A percentile compares a stretch with the other conserved stretches of the same genome.
Evolutionary conservation across 164 flowering plant species (phyloP).

Genomic region (Piper betle): DNA sequence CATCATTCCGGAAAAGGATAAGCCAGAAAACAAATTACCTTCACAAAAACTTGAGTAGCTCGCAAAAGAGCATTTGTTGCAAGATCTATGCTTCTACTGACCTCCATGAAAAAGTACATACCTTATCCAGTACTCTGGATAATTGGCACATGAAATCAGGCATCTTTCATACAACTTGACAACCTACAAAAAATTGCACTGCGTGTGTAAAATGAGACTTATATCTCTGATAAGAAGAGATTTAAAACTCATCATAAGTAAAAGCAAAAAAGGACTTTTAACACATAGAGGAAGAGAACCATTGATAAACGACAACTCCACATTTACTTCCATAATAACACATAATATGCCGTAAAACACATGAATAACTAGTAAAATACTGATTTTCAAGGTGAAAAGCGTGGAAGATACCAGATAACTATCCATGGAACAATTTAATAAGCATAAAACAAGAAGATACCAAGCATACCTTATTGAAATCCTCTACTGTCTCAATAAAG

Average conservation of each 20-base stretch:
- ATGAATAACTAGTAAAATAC: constrained; percentile 5
- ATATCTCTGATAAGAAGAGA: constrained; percentile 44
- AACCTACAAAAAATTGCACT: constrained; percentile 36
- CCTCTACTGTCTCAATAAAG: constrained; percentile 77
- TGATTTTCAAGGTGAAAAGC: background rate
- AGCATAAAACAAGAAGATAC: background rate
- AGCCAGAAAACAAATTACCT: constrained; percentile 32
- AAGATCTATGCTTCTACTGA: constrained; percentile 72
- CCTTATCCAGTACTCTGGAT: constrained; percentile 93
- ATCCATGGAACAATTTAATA: background rate
- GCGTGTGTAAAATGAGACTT: constrained; percentile 6
- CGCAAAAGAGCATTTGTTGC: constrained; percentile 95
- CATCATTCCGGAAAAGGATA: background rate
- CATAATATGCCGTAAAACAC: constrained; percentile 12
- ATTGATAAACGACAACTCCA: constrained; percentile 49
- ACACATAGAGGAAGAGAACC: constrained; percentile 73
- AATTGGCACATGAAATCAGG: constrained; percentile 93
- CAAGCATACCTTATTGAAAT: constrained; percentile 72
- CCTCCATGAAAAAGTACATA: constrained; percentile 85
- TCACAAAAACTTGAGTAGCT: constrained; percentile 94
- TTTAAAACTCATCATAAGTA: constrained; percentile 70
- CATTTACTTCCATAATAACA: no score
- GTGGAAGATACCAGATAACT: background rate
- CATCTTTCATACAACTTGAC: constrained; percentile 96
- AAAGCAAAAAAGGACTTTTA: constrained; percentile 68